Base-by-base conservation (phyloP, 169 alveolate species). In the Miamiensis avidus region DNA sequence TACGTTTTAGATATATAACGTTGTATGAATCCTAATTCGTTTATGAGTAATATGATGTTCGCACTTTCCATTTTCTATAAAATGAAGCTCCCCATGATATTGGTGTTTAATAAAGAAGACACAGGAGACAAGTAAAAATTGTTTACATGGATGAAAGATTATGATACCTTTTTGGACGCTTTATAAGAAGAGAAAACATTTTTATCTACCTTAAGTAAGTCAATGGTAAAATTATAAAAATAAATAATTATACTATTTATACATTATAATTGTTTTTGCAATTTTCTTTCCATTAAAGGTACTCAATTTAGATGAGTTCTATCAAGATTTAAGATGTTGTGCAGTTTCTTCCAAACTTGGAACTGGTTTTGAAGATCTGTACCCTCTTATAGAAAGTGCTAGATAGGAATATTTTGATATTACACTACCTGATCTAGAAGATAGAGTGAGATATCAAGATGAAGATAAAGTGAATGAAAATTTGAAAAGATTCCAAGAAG, bases 21-120 rank as follows among this genome's bases (percentile, higher is more conserved):
- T 75, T 86, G 90, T 72, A 32, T 73, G 74, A 86, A 86, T 33
- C 90, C 90, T 31, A 86, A 86, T 65, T 78, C 86, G 75, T 86
- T 86, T 81, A 86, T 86, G 90, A 86, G 87, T 32, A 86, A 86
- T 86, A 31, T 86, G 84, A 69, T 86, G 72, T 86, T 86, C 75
- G 72, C 86, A 34, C 84, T 91, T 32, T 82, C 92, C 81, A 92
- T 94, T 1, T 88, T 94, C 89, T 94, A 94, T 85, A 94, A 94
- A 82, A 85, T 94, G 83, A 91, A 91, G 82, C 82, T 94, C 1
- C 97, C 97, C 25, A 76, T 92, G 82, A 34, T 94, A 29, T 73
- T 92, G 15, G 90, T 88, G 27, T 92, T 94, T 92, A 94, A 92
- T 85, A 94, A 94, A 33, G 90, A 83, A 33, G 97, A 94, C 84